These are phyloP conservation scores for Trichoderma koningii DNA, from an alignment of 2,329 filamentous ascomycete species.

Conservation along the genomic window DNA sequence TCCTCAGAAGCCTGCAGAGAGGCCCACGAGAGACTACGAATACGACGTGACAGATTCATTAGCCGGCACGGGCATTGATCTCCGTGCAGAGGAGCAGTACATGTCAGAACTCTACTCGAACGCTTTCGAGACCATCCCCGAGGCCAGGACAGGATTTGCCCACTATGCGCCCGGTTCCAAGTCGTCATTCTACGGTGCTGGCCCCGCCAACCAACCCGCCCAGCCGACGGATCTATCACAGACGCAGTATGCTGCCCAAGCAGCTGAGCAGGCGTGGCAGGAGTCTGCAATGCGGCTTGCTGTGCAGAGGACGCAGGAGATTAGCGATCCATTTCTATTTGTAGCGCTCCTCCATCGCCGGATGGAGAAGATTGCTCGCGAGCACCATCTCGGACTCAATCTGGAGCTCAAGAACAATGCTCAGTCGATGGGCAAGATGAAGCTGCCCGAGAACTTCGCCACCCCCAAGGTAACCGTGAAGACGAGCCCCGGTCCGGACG, in stretches of 20 bases:
- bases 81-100: constrained; percentile 83
- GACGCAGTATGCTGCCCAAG: constrained; percentile 66
- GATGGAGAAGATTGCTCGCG: constrained; percentile 59
- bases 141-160: constrained; percentile 54
- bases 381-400: constrained; percentile 59
- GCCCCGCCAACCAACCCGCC: constrained; percentile 65
- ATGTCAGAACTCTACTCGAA: constrained; percentile 68
- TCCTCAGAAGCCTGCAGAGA: constrained; percentile 63
- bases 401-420: constrained; percentile 54
- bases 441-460: constrained; percentile 52
- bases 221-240: constrained; percentile 53
- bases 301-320: constrained; percentile 64
- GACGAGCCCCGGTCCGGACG: constrained; percentile 62
- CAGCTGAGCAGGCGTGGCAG: constrained; percentile 66
- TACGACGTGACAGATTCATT: constrained; percentile 83
- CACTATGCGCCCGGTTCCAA: constrained; percentile 57
- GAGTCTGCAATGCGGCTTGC: constrained; percentile 64
- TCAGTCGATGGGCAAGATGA: constrained; percentile 51
- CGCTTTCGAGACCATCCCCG: constrained; percentile 47
- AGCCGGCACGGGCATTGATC: constrained; percentile 80
- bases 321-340: constrained; percentile 72
- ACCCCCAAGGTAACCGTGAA: constrained; percentile 56
- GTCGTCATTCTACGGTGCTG: constrained; percentile 64
- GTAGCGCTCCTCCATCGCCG: constrained; percentile 63
- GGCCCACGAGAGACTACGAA: constrained; percentile 61